Percentiles rank a stretch among this genome's conserved stretches.
Evolutionary conservation across 1,284 basidiomycete genomes (phyloP).

Genomic region (Trametes versicolor): DNA sequence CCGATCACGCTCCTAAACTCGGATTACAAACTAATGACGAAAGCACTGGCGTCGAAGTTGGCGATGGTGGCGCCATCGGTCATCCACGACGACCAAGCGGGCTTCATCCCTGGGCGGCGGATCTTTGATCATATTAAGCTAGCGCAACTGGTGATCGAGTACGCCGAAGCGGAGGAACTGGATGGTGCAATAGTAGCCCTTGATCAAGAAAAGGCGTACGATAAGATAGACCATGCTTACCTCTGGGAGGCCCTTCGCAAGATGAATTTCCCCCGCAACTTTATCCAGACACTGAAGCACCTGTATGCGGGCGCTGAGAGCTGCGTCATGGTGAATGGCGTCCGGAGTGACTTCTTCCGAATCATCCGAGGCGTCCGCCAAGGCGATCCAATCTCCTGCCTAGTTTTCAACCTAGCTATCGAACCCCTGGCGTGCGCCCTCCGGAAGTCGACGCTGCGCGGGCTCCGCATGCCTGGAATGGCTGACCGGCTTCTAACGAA

Average conservation of each 20-base stretch:
- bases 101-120: constrained; percentile 39
- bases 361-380: constrained; percentile 22
- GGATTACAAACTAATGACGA: constrained; percentile 44
- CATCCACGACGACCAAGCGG: constrained; percentile 42
- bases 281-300: not conserved
- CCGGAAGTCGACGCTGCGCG: constrained; percentile 42
- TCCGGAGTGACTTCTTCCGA: not conserved
- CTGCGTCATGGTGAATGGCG: constrained; percentile 2
- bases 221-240: not conserved
- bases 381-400: constrained; percentile 47
- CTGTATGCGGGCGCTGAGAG: not conserved
- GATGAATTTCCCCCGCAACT: constrained; percentile 7
- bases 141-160: constrained; percentile 34
- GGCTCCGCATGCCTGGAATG: constrained; percentile 38
- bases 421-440: constrained; percentile 41
- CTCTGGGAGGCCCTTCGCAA: not conserved
- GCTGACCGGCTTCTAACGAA: constrained; percentile 30
- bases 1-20: constrained; percentile 47
- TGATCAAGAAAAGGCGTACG: not conserved
- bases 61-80: constrained; percentile 22
- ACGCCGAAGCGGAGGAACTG: constrained; percentile 35
- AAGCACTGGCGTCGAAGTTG: constrained; percentile 33
- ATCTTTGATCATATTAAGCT: constrained; percentile 40
- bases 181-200: constrained; percentile 38
- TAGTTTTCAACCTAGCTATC: constrained; percentile 41